Evolutionary conservation across 2,329 filamentous ascomycete genomes (phyloP).

Genomic region (Gnomoniopsis sp.): DNA sequence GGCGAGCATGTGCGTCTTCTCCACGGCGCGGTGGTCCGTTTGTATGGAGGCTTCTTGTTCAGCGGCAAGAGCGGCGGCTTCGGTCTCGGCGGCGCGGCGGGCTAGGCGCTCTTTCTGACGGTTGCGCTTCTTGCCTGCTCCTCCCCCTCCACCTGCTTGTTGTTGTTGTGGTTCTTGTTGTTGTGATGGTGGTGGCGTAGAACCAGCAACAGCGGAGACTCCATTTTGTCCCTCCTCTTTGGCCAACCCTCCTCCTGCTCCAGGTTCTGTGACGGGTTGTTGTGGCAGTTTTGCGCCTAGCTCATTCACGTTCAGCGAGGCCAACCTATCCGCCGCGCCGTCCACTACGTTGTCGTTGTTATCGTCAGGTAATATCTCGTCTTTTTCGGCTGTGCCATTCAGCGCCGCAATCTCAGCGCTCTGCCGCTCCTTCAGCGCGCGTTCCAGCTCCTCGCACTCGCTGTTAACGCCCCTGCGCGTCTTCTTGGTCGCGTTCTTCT

Average conservation of each 20-base stretch:
- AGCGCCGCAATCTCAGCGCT: conserved; percentile 53
- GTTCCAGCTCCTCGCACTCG: conserved; percentile 71
- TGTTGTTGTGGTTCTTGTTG: not conserved
- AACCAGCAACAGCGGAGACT: too few relatives aligned
- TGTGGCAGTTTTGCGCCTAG: conserved; percentile 20
- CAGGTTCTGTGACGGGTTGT: not conserved
- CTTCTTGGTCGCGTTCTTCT: conserved; percentile 93
- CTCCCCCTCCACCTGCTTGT: conserved; percentile 23
- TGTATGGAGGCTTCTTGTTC: conserved; percentile 71
- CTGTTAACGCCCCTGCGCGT: conserved; percentile 71
- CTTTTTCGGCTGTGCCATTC: conserved; percentile 23
- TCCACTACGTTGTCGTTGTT: conserved; percentile 13
- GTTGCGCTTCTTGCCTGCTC: conserved; percentile 69
- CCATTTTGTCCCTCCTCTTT: conserved; percentile 18
- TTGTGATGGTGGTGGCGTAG: conserved; percentile 10
- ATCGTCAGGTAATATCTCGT: conserved; percentile 9
- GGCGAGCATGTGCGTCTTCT: conserved; percentile 66
- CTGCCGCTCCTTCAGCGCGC: conserved; percentile 63
- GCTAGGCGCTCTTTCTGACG: conserved; percentile 89
- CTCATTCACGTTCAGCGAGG: conserved; percentile 18
- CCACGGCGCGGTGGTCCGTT: conserved; percentile 68
- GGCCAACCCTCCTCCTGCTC: not conserved
- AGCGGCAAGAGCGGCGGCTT: conserved; percentile 64
- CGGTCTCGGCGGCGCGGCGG: conserved; percentile 80
- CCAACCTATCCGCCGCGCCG: conserved; percentile 12